Percentiles rank a stretch among this genome's conserved stretches.
Conservation (phyloP, 1,139 yeast genomes). For the Lodderomyces parapsilosis region DNA sequence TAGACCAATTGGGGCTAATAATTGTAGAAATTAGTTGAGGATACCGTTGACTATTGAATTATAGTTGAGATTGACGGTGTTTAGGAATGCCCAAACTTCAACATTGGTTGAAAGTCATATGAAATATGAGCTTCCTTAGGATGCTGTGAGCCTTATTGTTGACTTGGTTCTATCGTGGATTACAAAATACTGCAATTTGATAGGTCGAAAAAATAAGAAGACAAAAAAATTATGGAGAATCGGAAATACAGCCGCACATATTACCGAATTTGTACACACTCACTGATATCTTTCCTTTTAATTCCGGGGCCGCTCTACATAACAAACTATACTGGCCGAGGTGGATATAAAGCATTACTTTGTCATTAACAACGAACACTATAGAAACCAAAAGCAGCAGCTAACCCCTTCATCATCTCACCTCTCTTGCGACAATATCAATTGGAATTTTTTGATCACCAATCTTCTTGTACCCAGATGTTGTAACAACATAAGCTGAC, state of each 20-base stretch:
- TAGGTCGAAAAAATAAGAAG: constrained; percentile 4
- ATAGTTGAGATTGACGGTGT: neutral
- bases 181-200: constrained; percentile 3
- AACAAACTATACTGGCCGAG: neutral
- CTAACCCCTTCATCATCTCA: too few relatives aligned
- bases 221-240: neutral
- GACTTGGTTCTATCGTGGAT: neutral
- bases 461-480: neutral
- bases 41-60: neutral
- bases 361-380: neutral
- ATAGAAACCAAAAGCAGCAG: neutral
- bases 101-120: neutral
- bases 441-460: constrained; percentile 2
- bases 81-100: neutral
- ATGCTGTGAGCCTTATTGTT: too few relatives aligned
- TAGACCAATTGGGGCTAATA: neutral
- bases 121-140: too few relatives aligned
- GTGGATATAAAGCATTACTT: too few relatives aligned
- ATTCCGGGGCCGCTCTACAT: neutral
- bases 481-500: neutral
- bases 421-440: constrained; percentile 4
- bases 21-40: neutral
- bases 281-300: neutral
- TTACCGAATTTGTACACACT: neutral
- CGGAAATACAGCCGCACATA: constrained; percentile 2